Percentiles rank a stretch among this genome's conserved stretches.
Conservation (phyloP, 2,329 filamentous ascomycete species). For the Pestalotiopsis sp. region DNA sequence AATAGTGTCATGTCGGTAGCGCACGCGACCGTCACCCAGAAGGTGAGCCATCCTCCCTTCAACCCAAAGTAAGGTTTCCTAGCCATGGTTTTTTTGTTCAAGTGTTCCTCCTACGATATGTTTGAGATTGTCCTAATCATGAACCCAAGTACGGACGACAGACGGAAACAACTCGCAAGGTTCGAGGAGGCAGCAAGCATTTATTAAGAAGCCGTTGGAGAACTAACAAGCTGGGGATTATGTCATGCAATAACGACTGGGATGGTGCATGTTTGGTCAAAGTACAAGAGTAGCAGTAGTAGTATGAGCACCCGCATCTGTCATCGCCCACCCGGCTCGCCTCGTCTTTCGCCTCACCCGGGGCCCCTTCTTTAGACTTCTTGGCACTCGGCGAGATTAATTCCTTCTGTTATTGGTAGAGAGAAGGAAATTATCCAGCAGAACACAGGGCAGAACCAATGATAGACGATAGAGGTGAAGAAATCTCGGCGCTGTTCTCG, state of each 20-base stretch:
- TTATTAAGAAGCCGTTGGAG: neutral
- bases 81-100: neutral
- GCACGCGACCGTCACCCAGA: slow-evolving; percentile 24
- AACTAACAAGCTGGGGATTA: neutral
- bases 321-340: neutral
- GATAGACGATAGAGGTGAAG: no score
- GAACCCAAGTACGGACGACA: neutral
- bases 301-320: neutral
- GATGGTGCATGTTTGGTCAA: neutral
- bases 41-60: slow-evolving; percentile 23
- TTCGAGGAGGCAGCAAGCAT: neutral
- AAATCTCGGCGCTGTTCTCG: neutral
- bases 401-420: neutral
- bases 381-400: neutral
- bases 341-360: neutral
- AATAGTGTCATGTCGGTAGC: slow-evolving; percentile 28
- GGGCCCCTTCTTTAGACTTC: neutral
- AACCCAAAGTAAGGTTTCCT: slow-evolving; percentile 20
- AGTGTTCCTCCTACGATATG: neutral
- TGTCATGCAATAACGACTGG: neutral
- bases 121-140: neutral
- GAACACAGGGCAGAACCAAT: neutral
- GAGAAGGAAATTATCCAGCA: neutral
- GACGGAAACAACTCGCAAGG: neutral
- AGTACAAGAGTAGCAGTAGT: neutral